Evolutionary conservation across 768 basidiomycete genomes (phyloP), one percentile per base, ranked within the genome.

Genomic region (Rhodosporidiobolus odoratus): DNA sequence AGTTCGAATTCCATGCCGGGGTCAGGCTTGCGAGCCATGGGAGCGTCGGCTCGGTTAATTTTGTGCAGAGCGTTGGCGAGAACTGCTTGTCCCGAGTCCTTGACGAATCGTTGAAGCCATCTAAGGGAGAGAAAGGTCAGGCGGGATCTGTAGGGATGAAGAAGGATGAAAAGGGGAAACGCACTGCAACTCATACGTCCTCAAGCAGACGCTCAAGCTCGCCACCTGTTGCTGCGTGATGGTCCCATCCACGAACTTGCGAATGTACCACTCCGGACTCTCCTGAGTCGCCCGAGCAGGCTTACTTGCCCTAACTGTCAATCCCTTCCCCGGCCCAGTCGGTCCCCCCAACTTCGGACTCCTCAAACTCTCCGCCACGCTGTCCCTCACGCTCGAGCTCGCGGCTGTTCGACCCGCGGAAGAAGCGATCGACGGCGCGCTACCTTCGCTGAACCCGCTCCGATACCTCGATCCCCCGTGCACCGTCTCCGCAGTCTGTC

Each of bases 231-330:
- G 90, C 50, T 86, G 81, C 1, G 88, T 92, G 59, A 96, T 87
- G 3, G 89, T 89, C 68, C 86, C 86, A 77, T 94, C 89, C 77
- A 97, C 82, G 78, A 96, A 91, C 80, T 88, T 91, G 79, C 88
- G 86, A 73, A 98, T 86, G 78, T 92, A 97, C 89, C 89, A 96
- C 78, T 96, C 90, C 2, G 94, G 92, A 15, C 89, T 86, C 47
- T 78, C 77, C 71, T 89, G 88, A 64, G 86, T 85, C 45, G 63
- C 65, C 37, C 67, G 45, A 2, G 43, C 43, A 45, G 43, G 43
- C 43, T 45, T 45, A 23, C 43, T 45, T 23, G 41, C 23, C 43
- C 43, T 45, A 23, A 12, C 43, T 12, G 27, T 21, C 62, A 58
- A 27, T 40, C 34, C 32, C 62, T 41, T 43, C 47, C 12, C 52